Conservation (phyloP, 1,139 yeast species). For the Yamadazyma blattariae region DNA sequence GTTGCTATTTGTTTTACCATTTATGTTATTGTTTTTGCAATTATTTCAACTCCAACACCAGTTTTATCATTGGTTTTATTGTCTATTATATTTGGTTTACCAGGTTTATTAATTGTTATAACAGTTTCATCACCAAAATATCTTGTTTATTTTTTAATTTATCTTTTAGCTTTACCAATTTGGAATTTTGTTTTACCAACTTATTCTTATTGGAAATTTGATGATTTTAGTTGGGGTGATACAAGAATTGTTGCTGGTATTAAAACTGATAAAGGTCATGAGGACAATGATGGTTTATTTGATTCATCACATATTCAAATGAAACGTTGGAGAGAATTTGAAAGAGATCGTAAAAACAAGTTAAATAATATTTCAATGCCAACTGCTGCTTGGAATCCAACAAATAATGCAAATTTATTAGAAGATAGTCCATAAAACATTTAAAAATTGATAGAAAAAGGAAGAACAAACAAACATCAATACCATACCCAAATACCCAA, state of each 20-base stretch:
- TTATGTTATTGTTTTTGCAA: conserved; percentile 75
- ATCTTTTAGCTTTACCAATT: conserved; percentile 79
- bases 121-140: conserved; percentile 82
- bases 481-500: too few relatives aligned
- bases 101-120: conserved; percentile 82
- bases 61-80: conserved; percentile 73
- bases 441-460: conserved; percentile 10
- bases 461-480: too few relatives aligned
- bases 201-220: conserved; percentile 95
- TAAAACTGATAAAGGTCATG: conserved; percentile 74
- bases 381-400: conserved; percentile 50
- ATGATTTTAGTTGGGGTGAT: conserved; percentile 98
- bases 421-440: conserved; percentile 16
- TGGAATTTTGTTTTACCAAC: conserved; percentile 93
- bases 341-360: conserved; percentile 54
- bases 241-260: conserved; percentile 68
- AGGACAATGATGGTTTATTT: conserved; percentile 72
- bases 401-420: conserved; percentile 26
- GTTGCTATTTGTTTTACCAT: conserved; percentile 87
- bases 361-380: conserved; percentile 29
- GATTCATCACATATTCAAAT: conserved; percentile 84
- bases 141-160: conserved; percentile 77
- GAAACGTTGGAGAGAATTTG: conserved; percentile 95
- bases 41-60: conserved; percentile 82
- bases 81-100: conserved; percentile 83